Base-by-base conservation (phyloP, 768 basidiomycete species). In the Lactarius trivialis region DNA sequence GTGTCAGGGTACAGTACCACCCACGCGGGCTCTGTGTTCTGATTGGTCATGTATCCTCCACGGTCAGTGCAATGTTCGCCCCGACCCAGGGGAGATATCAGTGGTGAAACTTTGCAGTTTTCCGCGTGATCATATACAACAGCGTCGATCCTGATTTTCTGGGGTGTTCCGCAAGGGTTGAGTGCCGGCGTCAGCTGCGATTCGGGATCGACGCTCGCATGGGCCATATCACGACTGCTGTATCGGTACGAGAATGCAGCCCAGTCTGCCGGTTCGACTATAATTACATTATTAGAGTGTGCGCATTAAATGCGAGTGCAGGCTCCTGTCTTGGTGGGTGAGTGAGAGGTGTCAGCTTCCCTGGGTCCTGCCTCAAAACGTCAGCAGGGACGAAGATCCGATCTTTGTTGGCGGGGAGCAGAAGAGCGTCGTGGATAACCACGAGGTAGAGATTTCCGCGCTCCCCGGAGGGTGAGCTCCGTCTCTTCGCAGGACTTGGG, bases 391-490 rank as follows among this genome's bases (percentile, higher is more conserved):
- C 34, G 24, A 21, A 30, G 14, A 56, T 55, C 7, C 52, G 55
- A 34, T 49, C 51, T 53, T 65, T 63, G 32, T 65, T 68, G 3
- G 61, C 30, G 4, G 68, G 66, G 37, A 65, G 55, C 21, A 64
- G 21, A 9, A 66, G 68, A 7, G 68, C 66, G 32, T 61, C 60
- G 33, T 56, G 30, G 41, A 65, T 53, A 24, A 48, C 60, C 8
- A 52, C 49, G 2, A 61, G 66, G 32, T 68, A 64, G 1, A 67
- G 68, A 43, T 68, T n/a, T 68, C 63, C 67, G 11, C 67, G 66
- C 59, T 58, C 58, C n/a, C 39, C 68, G 21, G 60, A 56, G 0
- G 67, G 68, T n/a, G 68, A 68, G 1, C 21, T 58, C 21, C 19
- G 12, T 26, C n/a, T 56, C 30, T 24, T 52, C 58, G 12, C 17